These are phyloP conservation scores for Alternaria sp. DNA, from an alignment of 2,329 filamentous ascomycete genomes.

Conservation along the genomic window DNA sequence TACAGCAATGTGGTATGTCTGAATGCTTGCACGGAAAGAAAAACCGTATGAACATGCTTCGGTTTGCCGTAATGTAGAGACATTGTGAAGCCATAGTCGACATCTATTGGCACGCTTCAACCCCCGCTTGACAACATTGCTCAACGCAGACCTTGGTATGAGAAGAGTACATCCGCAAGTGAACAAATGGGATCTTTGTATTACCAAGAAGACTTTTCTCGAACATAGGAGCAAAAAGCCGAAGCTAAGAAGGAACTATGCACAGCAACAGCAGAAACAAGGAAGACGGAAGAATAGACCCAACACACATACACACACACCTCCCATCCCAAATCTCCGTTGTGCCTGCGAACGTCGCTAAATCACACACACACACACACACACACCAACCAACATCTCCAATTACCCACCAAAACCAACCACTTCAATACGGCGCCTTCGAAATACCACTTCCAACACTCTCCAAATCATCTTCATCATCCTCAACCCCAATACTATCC, in stretches of 20 bases:
- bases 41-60: not conserved
- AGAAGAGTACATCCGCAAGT: not conserved
- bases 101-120: not conserved
- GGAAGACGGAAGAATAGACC: not conserved
- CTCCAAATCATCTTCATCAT: slow-evolving; percentile 24
- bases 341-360: not conserved
- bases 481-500: slow-evolving; percentile 46
- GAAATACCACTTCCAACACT: slow-evolving; percentile 27
- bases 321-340: not conserved
- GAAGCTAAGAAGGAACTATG: not conserved
- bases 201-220: not conserved
- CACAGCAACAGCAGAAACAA: not conserved
- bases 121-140: too few species aligned
- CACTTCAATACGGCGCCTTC: slow-evolving; percentile 39
- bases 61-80: not conserved
- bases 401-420: too few species aligned
- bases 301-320: not conserved
- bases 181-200: not conserved
- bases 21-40: not conserved
- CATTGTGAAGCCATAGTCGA: not conserved
- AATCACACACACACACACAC: not conserved
- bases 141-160: too few species aligned
- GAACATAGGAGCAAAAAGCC: not conserved
- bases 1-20: not conserved
- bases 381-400: not conserved